Evolutionary conservation across 139 green algal genomes (phyloP).

Genomic region (Spirogloea muscicola): DNA sequence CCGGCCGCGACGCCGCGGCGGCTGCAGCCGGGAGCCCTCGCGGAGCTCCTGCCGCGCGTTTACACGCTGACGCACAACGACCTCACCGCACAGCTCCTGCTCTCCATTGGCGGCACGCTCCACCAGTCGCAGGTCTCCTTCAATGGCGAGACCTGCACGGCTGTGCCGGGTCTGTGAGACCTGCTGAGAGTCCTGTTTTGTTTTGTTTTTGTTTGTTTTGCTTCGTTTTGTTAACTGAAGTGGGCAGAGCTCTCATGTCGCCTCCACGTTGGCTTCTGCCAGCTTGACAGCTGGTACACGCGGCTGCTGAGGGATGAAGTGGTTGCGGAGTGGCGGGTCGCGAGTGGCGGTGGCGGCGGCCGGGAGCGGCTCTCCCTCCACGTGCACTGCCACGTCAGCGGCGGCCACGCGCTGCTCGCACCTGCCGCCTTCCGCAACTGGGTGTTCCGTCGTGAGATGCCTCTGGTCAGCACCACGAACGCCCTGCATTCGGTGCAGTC

Average conservation of each 20-base stretch:
- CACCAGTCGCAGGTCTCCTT: too few species aligned
- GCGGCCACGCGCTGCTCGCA: slow-evolving; percentile 70
- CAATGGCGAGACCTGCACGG: too few species aligned
- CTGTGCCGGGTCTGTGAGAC: too few species aligned
- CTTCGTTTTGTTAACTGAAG: too few species aligned
- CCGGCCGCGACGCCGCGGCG: too few species aligned
- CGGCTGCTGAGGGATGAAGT: slow-evolving; percentile 77
- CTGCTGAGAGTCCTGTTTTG: too few species aligned
- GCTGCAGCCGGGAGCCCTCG: too few species aligned
- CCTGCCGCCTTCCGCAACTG: slow-evolving; percentile 75
- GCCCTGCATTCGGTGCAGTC: not conserved
- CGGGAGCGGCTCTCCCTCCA: slow-evolving; percentile 55
- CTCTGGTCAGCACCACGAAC: slow-evolving; percentile 58
- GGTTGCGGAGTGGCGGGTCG: slow-evolving; percentile 68
- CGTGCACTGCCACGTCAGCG: slow-evolving; percentile 85
- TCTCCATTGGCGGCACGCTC: slow-evolving; percentile 83
- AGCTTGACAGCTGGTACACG: slow-evolving; percentile 55
- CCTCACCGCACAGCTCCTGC: slow-evolving; percentile 69
- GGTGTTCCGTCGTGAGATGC: slow-evolving; percentile 88
- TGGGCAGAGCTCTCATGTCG: not conserved
- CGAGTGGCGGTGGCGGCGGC: not conserved
- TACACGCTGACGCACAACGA: slow-evolving; percentile 94
- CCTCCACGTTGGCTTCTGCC: not conserved
- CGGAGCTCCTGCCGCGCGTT: slow-evolving; percentile 31
- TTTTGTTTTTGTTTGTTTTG: too few species aligned